These are phyloP conservation scores for Rhododendron ovatum DNA, from an alignment of 148 eudicot species.

Conservation along the genomic window DNA sequence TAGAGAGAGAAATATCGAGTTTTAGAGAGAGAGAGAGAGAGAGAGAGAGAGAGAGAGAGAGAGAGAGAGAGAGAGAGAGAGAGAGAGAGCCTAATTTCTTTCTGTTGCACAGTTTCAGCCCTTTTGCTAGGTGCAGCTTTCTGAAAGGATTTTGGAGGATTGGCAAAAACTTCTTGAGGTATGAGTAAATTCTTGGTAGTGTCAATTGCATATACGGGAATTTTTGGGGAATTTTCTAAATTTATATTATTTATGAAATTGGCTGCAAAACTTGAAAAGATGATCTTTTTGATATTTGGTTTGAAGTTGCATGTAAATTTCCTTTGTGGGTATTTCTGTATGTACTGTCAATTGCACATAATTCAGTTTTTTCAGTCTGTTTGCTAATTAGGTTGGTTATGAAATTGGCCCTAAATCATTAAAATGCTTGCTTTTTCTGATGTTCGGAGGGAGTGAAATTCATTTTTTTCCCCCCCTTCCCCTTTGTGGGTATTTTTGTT, in stretches of 20 bases:
- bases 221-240: background rate
- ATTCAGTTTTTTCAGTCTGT: background rate
- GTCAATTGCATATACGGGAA: background rate
- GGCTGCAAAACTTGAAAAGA: background rate
- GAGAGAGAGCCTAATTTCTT: background rate
- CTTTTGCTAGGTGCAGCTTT: slow-evolving; percentile 25
- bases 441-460: background rate
- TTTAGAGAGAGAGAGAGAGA: slow-evolving; percentile 16
- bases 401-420: background rate
- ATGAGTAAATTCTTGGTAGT: background rate
- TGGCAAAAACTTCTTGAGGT: slow-evolving; percentile 24
- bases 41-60: slow-evolving; percentile 22
- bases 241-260: background rate
- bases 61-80: slow-evolving; percentile 3
- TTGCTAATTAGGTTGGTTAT: background rate
- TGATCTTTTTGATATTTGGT: background rate
- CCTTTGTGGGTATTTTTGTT: too few relatives aligned
- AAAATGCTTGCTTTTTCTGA: background rate
- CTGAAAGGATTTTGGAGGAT: slow-evolving; percentile 23
- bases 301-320: background rate
- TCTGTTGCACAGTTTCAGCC: slow-evolving; percentile 11
- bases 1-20: slow-evolving; percentile 15
- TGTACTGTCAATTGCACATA: background rate
- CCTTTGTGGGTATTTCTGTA: background rate
- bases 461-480: background rate